Conservation (phyloP, 495 filamentous ascomycete genomes). For the Margaritispora aquatica region DNA sequence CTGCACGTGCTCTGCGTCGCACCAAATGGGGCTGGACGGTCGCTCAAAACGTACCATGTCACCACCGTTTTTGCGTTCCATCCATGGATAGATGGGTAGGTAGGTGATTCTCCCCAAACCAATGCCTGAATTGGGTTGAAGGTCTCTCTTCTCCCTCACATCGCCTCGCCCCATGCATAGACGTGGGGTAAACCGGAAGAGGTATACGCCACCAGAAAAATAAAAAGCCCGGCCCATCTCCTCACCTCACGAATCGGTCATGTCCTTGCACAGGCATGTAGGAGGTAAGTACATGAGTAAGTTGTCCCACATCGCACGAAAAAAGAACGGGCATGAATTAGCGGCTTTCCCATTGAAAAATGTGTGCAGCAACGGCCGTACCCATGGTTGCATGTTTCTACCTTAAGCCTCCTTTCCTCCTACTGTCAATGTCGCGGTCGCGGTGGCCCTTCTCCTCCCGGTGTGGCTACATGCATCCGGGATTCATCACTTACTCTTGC, state of each 20-base stretch:
- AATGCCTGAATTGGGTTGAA: background rate
- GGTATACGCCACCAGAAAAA: background rate
- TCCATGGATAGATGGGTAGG: too few relatives aligned
- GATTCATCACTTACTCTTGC: too few relatives aligned
- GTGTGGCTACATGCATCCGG: too few relatives aligned
- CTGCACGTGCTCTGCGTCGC: slow-evolving; percentile 11
- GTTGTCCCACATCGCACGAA: background rate
- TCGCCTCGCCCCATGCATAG: background rate
- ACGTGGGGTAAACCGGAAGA: background rate
- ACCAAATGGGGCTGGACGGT: slow-evolving; percentile 13
- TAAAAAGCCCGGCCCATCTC: too few relatives aligned
- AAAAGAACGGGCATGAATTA: background rate
- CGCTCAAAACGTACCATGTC: too few relatives aligned
- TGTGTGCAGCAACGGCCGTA: slow-evolving; percentile 2
- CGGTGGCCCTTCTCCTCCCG: background rate
- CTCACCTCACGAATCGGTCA: too few relatives aligned
- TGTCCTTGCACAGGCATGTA: background rate
- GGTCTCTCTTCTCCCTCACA: too few relatives aligned
- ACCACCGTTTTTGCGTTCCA: background rate
- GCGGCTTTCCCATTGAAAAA: too few relatives aligned
- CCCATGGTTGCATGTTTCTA: too few relatives aligned
- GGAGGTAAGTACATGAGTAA: background rate
- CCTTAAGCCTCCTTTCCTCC: too few relatives aligned
- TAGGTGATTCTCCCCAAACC: background rate
- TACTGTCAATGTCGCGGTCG: too few relatives aligned